Base-by-base conservation (phyloP, 176 grass and related monocot genomes). In the Bromus sterilis region DNA sequence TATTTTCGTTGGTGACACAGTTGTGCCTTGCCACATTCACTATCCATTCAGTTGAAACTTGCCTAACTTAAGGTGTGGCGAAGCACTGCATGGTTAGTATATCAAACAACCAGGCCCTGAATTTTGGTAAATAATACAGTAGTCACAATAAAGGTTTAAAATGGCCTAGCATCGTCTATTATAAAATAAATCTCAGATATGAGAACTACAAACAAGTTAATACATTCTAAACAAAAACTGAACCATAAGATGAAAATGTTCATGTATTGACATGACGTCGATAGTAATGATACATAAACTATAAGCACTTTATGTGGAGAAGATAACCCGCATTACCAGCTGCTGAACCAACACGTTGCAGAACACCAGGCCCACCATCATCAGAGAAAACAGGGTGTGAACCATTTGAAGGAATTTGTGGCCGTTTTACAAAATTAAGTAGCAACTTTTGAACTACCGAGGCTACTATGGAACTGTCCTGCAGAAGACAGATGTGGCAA, bases 321-420 rank as follows among this genome's bases (percentile, higher is more conserved):
- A 82, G 80, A 64, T 31, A 78, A 58, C 9, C n/a, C 16, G 42
- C 58, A n/a, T 83, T 95, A 99, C 96, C 96, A 88, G 96, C 96
- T 64, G 77, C 96, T 86, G 96, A 93, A 43, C 96, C 93, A 75
- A 99, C 96, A 78, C 89, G 86, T 84, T 90, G 96, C 61, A 99
- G 84, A 86, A 99, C 96, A 61, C 96, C 93, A 83, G 85, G 76
- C 44, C 89, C 85, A 71, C 66, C 82, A 78, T 93, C 88, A 80
- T 95, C 93, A 80, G 93, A 86, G 74, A 89, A 90, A 61, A 90
- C 76, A 58, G 95, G 82, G 79, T 95, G 79, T 4, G 87, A 85
- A 71, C 35, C 84, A 86, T 93, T 93, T 71, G 84, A 86, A 84
- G 91, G 88, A 82, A 93, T 79, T 5, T 37, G 87, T 80, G 96